phyloP scores from a whole-genome alignment of 2,329 filamentous ascomycete genomes.

The Pseudohalonectria lignicola region DNA sequence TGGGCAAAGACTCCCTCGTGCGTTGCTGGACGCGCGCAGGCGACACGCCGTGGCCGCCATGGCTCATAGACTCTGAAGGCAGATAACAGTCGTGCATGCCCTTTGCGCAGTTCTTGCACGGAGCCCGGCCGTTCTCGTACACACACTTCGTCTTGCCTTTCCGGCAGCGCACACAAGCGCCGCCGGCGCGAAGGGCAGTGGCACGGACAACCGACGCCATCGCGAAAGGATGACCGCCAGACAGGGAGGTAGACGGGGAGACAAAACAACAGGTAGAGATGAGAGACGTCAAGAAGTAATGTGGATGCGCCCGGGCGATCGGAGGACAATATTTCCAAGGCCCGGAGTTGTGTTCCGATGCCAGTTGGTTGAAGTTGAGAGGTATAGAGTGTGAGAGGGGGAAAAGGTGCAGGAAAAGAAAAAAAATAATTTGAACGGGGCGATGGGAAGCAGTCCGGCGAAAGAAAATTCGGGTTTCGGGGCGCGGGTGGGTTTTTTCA shows the following conservation, averaged over 20 bases:
- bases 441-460: not conserved
- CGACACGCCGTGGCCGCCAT: conserved; percentile 45
- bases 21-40: conserved; percentile 41
- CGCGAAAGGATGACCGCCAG: conserved; percentile 5
- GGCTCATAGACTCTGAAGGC: conserved; percentile 47
- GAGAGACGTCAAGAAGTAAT: not conserved
- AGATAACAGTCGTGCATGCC: conserved; percentile 54
- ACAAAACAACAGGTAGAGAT: not conserved
- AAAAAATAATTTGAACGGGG: too few species aligned
- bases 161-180: conserved; percentile 51
- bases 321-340: too few species aligned
- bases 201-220: conserved; percentile 42
- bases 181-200: conserved; percentile 48
- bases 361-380: conserved; percentile 2
- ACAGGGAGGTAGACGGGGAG: not conserved
- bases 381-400: not conserved
- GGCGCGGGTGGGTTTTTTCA: not conserved
- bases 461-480: not conserved
- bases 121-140: conserved; percentile 51
- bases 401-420: not conserved
- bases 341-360: conserved; percentile 5
- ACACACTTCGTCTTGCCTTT: conserved; percentile 56
- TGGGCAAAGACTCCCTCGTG: conserved; percentile 42
- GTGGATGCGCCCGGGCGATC: not conserved
- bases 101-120: conserved; percentile 53